phyloP scores from a whole-genome alignment of 805 yeast species.

The Saccharomyces jurei region DNA sequence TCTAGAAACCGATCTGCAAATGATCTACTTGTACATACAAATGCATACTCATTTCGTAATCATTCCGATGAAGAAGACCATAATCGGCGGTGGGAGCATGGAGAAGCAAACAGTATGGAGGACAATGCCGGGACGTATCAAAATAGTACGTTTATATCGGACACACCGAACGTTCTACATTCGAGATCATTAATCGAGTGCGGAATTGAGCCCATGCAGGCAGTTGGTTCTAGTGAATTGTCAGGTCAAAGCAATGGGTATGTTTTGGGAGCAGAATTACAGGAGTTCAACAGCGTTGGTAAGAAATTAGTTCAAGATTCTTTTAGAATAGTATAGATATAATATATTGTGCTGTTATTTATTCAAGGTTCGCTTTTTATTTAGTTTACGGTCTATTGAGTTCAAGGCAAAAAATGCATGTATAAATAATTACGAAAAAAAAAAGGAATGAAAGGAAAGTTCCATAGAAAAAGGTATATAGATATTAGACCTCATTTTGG shows the following conservation, averaged over 20 bases:
- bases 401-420: neutral
- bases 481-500: too few relatives aligned
- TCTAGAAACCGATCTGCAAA: neutral
- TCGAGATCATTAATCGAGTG: neutral
- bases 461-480: neutral
- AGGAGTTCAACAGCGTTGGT: slow-evolving; percentile 18
- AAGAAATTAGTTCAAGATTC: slow-evolving; percentile 10
- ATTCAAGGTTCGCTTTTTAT: neutral
- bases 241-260: slow-evolving; percentile 8
- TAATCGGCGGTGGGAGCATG: neutral
- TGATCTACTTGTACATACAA: neutral
- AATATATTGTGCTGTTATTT: neutral
- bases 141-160: neutral
- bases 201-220: neutral
- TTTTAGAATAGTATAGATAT: slow-evolving; percentile 10
- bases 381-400: neutral
- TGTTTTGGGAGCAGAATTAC: slow-evolving; percentile 16
- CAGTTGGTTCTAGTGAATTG: neutral
- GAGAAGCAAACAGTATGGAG: neutral
- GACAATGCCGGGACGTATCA: neutral
- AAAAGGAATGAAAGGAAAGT: neutral
- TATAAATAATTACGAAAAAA: neutral
- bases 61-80: neutral
- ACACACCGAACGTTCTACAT: neutral
- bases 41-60: neutral